Conservation (phyloP, 2,329 filamentous ascomycete genomes). For the Neocucurbitaria cava region DNA sequence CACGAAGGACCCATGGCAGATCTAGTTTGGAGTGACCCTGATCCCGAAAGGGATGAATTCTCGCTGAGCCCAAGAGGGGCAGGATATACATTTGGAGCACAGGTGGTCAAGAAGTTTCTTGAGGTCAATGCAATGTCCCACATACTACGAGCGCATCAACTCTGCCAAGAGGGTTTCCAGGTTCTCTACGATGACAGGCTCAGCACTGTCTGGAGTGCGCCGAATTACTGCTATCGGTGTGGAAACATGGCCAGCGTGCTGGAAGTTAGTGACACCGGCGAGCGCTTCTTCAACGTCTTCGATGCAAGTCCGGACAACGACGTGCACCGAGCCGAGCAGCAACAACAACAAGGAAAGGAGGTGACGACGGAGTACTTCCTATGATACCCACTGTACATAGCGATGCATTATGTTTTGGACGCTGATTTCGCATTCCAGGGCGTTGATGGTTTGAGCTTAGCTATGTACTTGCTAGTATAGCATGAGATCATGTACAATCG, state of each 20-base stretch:
- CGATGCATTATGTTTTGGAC: constrained; percentile 13
- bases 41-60: constrained; percentile 97
- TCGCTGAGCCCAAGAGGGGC: constrained; percentile 91
- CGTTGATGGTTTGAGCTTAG: constrained; percentile 14
- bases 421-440: constrained; percentile 17
- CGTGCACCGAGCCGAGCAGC: constrained; percentile 79
- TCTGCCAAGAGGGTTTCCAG: constrained; percentile 98
- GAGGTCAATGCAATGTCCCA: constrained; percentile 98
- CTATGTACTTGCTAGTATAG: constrained; percentile 11
- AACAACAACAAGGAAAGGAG: constrained; percentile 76
- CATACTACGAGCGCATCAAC: constrained; percentile 95
- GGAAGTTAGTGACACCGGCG: constrained; percentile 91
- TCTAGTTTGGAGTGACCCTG: constrained; percentile 96
- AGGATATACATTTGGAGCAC: constrained; percentile 95
- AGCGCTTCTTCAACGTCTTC: constrained; percentile 97
- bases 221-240: constrained; percentile 87
- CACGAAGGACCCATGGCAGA: constrained; percentile 99
- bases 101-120: constrained; percentile 97
- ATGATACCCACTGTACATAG: constrained; percentile 55
- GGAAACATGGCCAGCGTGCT: constrained; percentile 97
- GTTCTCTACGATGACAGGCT: constrained; percentile 93
- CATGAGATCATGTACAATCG: constrained; percentile 4
- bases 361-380: constrained; percentile 72
- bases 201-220: constrained; percentile 90
- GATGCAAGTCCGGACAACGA: constrained; percentile 97